Percentiles rank a stretch among this genome's conserved stretches.
Evolutionary conservation across 805 yeast genomes (phyloP).

Genomic region (Metschnikowia noctiluminum): DNA sequence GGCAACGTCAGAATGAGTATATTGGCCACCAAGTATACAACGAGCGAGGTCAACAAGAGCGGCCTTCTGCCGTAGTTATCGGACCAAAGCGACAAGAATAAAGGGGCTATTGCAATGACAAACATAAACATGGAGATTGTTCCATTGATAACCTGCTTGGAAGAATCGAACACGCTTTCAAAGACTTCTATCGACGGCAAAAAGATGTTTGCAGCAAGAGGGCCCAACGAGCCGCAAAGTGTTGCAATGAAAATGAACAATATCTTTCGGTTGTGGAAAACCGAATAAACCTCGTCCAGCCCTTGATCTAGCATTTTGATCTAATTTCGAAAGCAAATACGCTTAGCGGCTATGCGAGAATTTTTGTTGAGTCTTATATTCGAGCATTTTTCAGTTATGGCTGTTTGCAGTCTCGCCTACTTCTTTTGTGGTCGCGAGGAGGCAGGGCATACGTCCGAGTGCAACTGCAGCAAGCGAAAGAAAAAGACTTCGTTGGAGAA

Average conservation of each 20-base stretch:
- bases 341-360: neutral
- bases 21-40: conserved; percentile 27
- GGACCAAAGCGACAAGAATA: conserved; percentile 54
- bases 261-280: conserved; percentile 11
- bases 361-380: neutral
- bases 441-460: neutral
- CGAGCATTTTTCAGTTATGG: neutral
- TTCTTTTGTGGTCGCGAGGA: neutral
- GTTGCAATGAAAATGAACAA: conserved; percentile 42
- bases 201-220: conserved; percentile 55
- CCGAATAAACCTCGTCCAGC: conserved; percentile 5
- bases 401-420: neutral
- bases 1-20: conserved; percentile 31
- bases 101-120: conserved; percentile 52
- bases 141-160: conserved; percentile 46
- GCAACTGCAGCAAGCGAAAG: neutral
- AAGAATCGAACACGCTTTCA: conserved; percentile 37
- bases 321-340: neutral
- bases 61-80: conserved; percentile 48
- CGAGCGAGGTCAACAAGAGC: conserved; percentile 26
- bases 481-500: neutral
- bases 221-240: conserved; percentile 52
- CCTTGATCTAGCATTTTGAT: neutral
- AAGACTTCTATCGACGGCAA: conserved; percentile 51
- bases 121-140: conserved; percentile 59